Conservation (phyloP, 202 grass and related monocot species). For the Panicum hallii region DNA sequence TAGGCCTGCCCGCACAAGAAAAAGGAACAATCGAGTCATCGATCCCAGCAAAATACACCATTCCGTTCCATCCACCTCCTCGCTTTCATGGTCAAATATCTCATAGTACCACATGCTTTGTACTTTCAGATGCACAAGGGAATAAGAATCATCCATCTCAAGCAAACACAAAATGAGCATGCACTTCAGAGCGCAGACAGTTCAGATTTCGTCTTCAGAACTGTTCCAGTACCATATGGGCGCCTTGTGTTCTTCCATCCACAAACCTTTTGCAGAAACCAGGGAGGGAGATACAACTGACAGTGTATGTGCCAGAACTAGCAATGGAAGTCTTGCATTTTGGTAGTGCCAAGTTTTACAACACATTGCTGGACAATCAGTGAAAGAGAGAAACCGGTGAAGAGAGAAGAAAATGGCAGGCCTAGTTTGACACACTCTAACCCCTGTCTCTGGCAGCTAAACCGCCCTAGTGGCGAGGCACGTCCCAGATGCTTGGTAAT, state of each 20-base stretch:
- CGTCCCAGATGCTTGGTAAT: constrained; percentile 47
- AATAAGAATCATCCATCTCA: constrained; percentile 10
- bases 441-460: constrained; percentile 15
- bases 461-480: constrained; percentile 25
- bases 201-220: constrained; percentile 9
- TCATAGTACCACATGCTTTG: constrained; percentile 18
- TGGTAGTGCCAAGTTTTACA: constrained; percentile 42
- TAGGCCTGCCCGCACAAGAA: constrained; percentile 29
- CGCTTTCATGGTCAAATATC: constrained; percentile 41
- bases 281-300: neutral
- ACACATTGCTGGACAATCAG: constrained; percentile 39
- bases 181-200: neutral
- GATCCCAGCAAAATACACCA: constrained; percentile 34
- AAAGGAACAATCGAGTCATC: constrained; percentile 53
- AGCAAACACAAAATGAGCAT: neutral
- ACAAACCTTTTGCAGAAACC: constrained; percentile 12
- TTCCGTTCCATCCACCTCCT: neutral
- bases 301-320: constrained; percentile 13
- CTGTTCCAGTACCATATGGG: neutral
- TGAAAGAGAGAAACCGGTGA: constrained; percentile 28
- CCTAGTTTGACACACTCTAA: constrained; percentile 39
- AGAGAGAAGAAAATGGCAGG: constrained; percentile 9
- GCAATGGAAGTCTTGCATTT: constrained; percentile 23
- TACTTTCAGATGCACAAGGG: constrained; percentile 19
- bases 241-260: neutral